Evolutionary conservation across 2,329 filamentous ascomycete genomes (phyloP).

Genomic region (Colletotrichum limetticola): DNA sequence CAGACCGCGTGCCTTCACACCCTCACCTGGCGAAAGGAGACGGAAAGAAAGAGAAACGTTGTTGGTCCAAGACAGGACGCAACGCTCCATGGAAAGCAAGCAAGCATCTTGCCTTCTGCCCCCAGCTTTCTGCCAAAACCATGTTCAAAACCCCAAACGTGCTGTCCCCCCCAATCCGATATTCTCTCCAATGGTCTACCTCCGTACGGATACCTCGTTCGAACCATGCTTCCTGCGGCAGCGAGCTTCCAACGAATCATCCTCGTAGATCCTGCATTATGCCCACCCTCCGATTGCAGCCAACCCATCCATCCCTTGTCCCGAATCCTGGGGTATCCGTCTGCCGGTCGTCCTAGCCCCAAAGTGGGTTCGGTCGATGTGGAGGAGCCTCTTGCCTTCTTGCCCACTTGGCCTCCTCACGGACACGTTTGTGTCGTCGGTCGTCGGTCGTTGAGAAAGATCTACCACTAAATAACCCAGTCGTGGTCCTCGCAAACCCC

Average conservation of each 20-base stretch:
- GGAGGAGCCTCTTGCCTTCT: neutral
- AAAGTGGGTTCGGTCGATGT: neutral
- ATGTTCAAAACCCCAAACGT: slow-evolving; percentile 1
- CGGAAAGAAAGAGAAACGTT: too few species aligned
- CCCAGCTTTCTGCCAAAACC: neutral
- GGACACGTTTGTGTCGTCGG: neutral
- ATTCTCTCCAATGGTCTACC: neutral
- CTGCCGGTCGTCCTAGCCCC: slow-evolving; percentile 10
- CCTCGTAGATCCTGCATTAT: slow-evolving; percentile 5
- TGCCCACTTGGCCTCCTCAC: neutral
- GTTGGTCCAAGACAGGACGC: neutral
- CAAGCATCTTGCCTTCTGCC: neutral
- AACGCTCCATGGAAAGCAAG: neutral
- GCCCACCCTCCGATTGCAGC: neutral
- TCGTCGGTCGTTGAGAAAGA: neutral
- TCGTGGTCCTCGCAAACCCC: neutral
- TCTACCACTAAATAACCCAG: neutral
- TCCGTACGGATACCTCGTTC: neutral
- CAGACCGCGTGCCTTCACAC: neutral
- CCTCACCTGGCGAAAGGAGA: neutral
- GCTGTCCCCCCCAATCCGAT: neutral
- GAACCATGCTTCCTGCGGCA: neutral
- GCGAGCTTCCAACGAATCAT: slow-evolving; percentile 10
- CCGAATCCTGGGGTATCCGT: slow-evolving; percentile 3
- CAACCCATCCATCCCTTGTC: slow-evolving; percentile 20